Evolutionary conservation across 2,329 filamentous ascomycete genomes (phyloP).

Genomic region (Aspergillus tubingensis): DNA sequence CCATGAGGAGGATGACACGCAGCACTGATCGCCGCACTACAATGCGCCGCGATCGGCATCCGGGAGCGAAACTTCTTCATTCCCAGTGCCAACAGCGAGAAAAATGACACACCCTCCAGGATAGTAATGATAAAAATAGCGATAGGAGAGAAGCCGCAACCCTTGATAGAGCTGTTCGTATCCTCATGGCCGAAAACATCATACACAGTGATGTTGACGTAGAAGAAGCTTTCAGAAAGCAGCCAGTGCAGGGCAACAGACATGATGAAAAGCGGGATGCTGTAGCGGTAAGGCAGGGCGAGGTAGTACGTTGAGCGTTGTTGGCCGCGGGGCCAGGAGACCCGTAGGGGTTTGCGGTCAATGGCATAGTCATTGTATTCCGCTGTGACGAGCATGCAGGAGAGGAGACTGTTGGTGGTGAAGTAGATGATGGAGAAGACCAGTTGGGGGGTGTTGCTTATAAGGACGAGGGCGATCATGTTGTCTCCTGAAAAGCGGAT

Average conservation of each 20-base stretch:
- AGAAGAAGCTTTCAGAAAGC: constrained; percentile 49
- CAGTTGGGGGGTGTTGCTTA: constrained; percentile 36
- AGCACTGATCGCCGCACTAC: constrained; percentile 37
- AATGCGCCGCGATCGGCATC: constrained; percentile 31
- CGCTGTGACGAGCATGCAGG: constrained; percentile 47
- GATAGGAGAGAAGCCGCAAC: constrained; percentile 10
- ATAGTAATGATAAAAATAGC: constrained; percentile 11
- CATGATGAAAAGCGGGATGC: constrained; percentile 19
- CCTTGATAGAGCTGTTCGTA: neutral
- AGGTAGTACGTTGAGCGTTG: constrained; percentile 49
- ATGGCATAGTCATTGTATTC: constrained; percentile 51
- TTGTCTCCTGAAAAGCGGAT: neutral
- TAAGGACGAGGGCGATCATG: constrained; percentile 12
- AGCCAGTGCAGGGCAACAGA: constrained; percentile 49
- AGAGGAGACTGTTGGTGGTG: constrained; percentile 40
- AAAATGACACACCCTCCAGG: neutral
- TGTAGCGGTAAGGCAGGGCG: constrained; percentile 45
- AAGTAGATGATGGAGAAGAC: constrained; percentile 37
- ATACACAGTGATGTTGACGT: constrained; percentile 34
- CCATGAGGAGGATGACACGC: constrained; percentile 28
- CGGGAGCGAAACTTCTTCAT: constrained; percentile 20
- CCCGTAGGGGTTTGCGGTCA: constrained; percentile 42
- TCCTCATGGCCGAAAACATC: constrained; percentile 12
- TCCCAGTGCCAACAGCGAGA: constrained; percentile 19
- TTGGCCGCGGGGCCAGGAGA: constrained; percentile 40